Evolutionary conservation across 2,329 filamentous ascomycete genomes (phyloP), one percentile per base, ranked within the genome.

Genomic region (Esteya vermicola): DNA sequence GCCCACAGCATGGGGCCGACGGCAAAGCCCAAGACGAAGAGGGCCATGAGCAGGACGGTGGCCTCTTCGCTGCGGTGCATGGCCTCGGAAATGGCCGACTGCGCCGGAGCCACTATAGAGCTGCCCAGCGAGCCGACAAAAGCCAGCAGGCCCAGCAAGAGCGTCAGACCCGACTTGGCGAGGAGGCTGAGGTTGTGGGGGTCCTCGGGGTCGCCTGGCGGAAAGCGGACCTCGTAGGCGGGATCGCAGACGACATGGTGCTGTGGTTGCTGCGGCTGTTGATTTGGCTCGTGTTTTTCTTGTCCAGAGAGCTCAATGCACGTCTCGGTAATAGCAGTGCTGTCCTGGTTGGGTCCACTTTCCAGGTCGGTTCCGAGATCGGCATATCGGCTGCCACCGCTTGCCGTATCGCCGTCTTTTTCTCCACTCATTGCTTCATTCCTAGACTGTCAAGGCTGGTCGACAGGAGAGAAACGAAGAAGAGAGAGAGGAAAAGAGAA

Each of bases 91-190:
- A 74, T 62, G 2, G 48, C 53, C 4, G 52, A 36, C 34, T 62
- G 57, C 2, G 65, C 69, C 1, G 68, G 63, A 3, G 67, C 55
- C 30, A 67, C 64, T 41, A 73, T 68, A 16, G 63, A 67, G 6
- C 64, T 67, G 4, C 64, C 68, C 36, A 70, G 49, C 43, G 60
- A 65, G 14, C 64, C 65, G 9, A 59, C 54, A n/a, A 71, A 50
- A 2, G 69, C 67, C 14, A 72, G 54, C 55, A 71, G 57, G 20
- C 64, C 61, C 26, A 72, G 49, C 38, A 66, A 59, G 16, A 68
- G 55, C 0, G 67, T 70, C 38, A 70, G 54, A 54, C 59, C 67
- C 34, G 54, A 56, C 50, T 69, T 70, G 44, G 64, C 62, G 4
- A 36, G 33, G 6, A 51, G 48, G 0, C 54, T 52, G 57, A 61